Evolutionary conservation across 2,329 filamentous ascomycete species (phyloP).

Genomic region (Celoporthe dispersa): DNA sequence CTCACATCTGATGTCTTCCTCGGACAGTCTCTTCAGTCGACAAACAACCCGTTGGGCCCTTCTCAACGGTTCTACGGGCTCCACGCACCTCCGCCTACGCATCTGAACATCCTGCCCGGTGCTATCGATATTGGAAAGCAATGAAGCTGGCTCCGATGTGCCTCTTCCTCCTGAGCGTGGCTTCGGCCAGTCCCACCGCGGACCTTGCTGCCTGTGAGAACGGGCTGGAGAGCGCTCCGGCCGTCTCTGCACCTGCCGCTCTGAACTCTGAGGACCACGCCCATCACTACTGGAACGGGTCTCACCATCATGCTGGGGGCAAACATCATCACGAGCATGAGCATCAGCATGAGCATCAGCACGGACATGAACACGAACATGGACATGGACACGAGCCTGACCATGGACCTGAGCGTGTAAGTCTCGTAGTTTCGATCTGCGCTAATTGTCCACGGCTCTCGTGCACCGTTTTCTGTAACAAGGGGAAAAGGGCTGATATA

Average conservation of each 20-base stretch:
- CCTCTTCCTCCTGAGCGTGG: not conserved
- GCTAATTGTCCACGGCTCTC: not conserved
- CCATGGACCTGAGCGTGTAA: not conserved
- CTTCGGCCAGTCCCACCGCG: not conserved
- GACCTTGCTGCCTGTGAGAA: not conserved
- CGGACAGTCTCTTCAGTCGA: not conserved
- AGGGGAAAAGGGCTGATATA: not conserved
- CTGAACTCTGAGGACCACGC: not conserved
- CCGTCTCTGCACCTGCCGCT: not conserved
- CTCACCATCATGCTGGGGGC: not conserved
- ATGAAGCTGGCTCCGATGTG: slow-evolving; percentile 1
- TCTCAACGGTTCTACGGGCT: too few species aligned
- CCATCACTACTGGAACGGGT: not conserved
- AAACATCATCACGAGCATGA: not conserved
- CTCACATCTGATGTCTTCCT: not conserved
- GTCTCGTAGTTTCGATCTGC: not conserved
- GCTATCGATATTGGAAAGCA: not conserved
- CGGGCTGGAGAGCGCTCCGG: not conserved
- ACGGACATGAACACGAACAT: not conserved
- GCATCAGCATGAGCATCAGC: not conserved
- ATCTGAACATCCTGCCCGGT: not conserved
- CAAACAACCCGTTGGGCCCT: too few species aligned
- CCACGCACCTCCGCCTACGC: too few species aligned
- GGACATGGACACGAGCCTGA: not conserved
- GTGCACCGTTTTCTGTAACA: not conserved